Evolutionary conservation across 208 protist genomes (phyloP).

Genomic region (Histomonas meleagridis): DNA sequence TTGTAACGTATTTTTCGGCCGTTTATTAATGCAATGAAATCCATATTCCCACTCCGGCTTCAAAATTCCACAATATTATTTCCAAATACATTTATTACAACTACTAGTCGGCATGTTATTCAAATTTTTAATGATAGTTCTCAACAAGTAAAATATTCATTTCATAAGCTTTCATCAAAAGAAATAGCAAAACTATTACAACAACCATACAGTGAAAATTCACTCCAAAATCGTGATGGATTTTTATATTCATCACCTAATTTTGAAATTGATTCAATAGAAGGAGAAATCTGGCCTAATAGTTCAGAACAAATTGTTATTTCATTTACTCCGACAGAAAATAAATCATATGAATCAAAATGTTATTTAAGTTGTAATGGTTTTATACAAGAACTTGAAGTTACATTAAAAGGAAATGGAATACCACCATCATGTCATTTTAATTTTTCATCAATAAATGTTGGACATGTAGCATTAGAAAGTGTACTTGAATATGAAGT

Average conservation of each 20-base stretch:
- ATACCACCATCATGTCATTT: not conserved
- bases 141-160: not conserved
- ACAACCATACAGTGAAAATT: not conserved
- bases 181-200: not conserved
- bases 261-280: not conserved
- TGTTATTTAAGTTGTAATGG: not conserved
- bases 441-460: not conserved
- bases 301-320: not conserved
- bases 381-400: not conserved
- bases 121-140: conserved; percentile 2
- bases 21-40: no score
- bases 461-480: not conserved
- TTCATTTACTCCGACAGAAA: not conserved
- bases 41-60: no score
- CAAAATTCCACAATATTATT: not conserved
- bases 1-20: no score
- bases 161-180: not conserved
- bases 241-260: not conserved
- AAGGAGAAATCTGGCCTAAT: not conserved
- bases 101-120: not conserved
- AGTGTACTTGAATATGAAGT: not conserved
- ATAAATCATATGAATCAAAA: not conserved
- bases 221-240: not conserved
- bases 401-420: not conserved
- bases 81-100: not conserved